Base-by-base conservation (phyloP, 1,139 yeast genomes). In the Candida dubliniensis region DNA sequence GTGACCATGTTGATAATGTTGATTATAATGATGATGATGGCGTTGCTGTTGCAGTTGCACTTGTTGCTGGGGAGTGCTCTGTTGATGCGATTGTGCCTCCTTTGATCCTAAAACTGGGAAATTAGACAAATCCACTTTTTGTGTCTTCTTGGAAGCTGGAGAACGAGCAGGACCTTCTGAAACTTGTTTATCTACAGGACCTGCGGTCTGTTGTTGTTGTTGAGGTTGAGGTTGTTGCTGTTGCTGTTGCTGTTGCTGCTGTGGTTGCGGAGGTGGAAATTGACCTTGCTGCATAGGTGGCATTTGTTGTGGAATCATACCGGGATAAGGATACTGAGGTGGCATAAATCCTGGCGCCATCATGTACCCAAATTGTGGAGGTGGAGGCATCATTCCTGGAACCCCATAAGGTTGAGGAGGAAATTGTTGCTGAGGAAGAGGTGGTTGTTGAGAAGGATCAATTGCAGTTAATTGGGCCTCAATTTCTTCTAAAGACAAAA, bases 401-500 rank as follows among this genome's bases (percentile, higher is more conserved):
- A 66, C 57, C 11, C 67, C 71, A 51, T 57, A 69, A 12, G 59
- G 63, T 44, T 62, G 71, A 30, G 58, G 59, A 12, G 58, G 58
- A 43, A 48, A 51, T 43, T 49, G 59, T 41, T 44, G 58, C 36
- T 55, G 69, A 23, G 43, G 47, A 18, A 32, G 33, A 30, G 31
- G 47, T 11, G 39, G 50, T 37, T 44, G 49, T 34, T 62, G 69
- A 25, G 56, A 44, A 44, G 61, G 66, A 49, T 72, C 77, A 51
- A 73, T 72, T 23, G 77, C 71, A 49, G 81, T 69, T 64, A 86
- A 74, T 57, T 81, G 88, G 11, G 91, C 87, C 61, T 86, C 93
- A 52, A 84, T 82, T 56, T 87, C 93, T 60, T 83, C 89, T 54
- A 86, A 69, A 12, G 91, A 83, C 52, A 83, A 68, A 38, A 83